These are phyloP conservation scores for Casuarina cunninghamiana DNA, from an alignment of 306 rosid genomes.

Conservation along the genomic window DNA sequence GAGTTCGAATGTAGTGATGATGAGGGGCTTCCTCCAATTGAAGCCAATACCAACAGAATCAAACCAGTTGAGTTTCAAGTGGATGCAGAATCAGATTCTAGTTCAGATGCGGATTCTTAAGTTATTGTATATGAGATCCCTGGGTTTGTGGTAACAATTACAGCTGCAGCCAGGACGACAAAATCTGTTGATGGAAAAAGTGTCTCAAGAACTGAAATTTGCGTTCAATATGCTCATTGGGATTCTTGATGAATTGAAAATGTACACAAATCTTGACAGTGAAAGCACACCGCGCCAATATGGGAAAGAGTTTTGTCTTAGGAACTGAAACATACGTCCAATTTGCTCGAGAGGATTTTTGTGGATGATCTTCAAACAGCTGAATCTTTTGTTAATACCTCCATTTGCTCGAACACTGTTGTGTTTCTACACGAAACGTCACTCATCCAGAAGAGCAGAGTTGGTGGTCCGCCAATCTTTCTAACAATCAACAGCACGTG, in stretches of 20 bases:
- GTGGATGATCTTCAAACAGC: no score
- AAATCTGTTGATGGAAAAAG: not conserved
- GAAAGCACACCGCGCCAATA: no score
- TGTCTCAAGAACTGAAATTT: not conserved
- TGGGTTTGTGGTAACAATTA: not conserved
- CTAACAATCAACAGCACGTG: no score
- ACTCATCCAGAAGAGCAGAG: no score
- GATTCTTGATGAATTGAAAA: not conserved
- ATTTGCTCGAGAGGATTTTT: no score
- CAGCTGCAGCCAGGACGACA: not conserved
- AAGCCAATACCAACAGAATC: conserved; percentile 78
- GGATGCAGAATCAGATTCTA: conserved; percentile 49
- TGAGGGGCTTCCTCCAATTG: conserved; percentile 81
- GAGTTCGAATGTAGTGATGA: conserved; percentile 47
- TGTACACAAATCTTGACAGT: no score
- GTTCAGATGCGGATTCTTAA: conserved; percentile 57
- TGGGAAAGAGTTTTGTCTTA: no score
- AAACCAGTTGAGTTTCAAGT: conserved; percentile 54
- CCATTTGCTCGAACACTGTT: no score
- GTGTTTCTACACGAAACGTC: no score
- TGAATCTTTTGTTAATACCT: no score
- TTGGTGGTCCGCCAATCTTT: no score
- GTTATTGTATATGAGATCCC: not conserved
- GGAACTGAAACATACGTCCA: no score
- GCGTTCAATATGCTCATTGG: not conserved